Base-by-base conservation (phyloP, 352 stramenopile genomes). In the Globisporangium abappressorium region DNA sequence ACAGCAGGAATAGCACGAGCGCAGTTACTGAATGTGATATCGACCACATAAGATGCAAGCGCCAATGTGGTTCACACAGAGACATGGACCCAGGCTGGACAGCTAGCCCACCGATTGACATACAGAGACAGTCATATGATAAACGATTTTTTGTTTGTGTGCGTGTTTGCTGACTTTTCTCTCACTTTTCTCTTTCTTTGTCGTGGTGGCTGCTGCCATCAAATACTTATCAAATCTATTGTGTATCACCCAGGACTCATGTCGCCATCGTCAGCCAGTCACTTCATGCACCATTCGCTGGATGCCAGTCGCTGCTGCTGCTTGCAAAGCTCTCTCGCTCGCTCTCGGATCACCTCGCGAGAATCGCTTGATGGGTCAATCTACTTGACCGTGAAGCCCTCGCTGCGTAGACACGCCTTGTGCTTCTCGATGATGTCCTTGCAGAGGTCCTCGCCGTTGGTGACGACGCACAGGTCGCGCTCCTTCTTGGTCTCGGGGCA, bases 401-500 rank as follows among this genome's bases (percentile, higher is more conserved):
- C 97, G 49, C 81, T 89, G 64, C 97, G 87, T 69, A 99, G 77
- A 72, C 97, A 99, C 53, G 81, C 89, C 83, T 99, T 99, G 87
- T 99, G 97, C 38, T 90, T 89, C 77, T 99, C 97, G 69, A 99
- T 99, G 49, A 99, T 76, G 47, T 98, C 94, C 65, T 94, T 89
- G 81, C 97, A 99, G 69, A 84, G 60, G 1, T 98, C 91, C 69
- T 98, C 80, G 67, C 94, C 94, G 75, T 98, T 97, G 66, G 71
- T 90, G 59, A 98, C 79, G 60, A 98, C 85, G 80, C 94, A 98
- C 64, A 97, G 70, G 70, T 98, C 94, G 54, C 94, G 89, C 64
- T 79, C 91, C 75, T 97, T 81, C 80, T 99, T 99, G 34, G 96
- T 99, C 30, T 98, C 97, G 22, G 97, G 97, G 72, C 97, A 99